Conservation (phyloP, 768 basidiomycete genomes). For the Panaeolus cyanescens region DNA sequence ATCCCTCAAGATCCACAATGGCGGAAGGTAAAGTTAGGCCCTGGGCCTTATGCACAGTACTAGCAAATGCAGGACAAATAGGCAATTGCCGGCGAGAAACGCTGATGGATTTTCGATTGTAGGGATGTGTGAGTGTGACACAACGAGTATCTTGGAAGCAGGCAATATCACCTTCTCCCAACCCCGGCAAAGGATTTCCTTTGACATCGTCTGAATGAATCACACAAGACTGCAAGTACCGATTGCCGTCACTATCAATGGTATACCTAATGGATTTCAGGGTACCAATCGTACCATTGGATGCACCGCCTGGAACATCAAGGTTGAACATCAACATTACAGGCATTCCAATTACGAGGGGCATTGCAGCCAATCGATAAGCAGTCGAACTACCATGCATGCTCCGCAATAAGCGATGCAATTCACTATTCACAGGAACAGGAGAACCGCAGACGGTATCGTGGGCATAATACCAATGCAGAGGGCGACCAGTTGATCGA, state of each 20-base stretch:
- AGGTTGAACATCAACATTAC: constrained; percentile 37
- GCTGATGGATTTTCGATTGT: constrained; percentile 12
- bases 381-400: constrained; percentile 27
- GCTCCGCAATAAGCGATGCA: constrained; percentile 4
- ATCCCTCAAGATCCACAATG: constrained; percentile 32
- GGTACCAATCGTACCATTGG: constrained; percentile 34
- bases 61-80: constrained; percentile 36
- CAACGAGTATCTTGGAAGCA: constrained; percentile 21
- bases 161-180: constrained; percentile 16
- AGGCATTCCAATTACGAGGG: constrained; percentile 40
- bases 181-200: constrained; percentile 12
- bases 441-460: constrained; percentile 16
- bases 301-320: constrained; percentile 34
- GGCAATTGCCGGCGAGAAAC: constrained; percentile 35
- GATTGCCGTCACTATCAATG: constrained; percentile 13
- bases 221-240: constrained; percentile 21
- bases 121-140: constrained; percentile 22
- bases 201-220: constrained; percentile 16
- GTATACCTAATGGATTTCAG: constrained; percentile 24
- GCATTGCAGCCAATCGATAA: constrained; percentile 30
- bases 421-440: constrained; percentile 9
- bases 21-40: constrained; percentile 31
- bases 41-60: constrained; percentile 42
- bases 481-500: neutral
- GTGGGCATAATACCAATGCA: constrained; percentile 31